Percentiles rank a stretch among this genome's conserved stretches.
phyloP scores from a whole-genome alignment of 306 rosid species.

The Quercus suber region DNA sequence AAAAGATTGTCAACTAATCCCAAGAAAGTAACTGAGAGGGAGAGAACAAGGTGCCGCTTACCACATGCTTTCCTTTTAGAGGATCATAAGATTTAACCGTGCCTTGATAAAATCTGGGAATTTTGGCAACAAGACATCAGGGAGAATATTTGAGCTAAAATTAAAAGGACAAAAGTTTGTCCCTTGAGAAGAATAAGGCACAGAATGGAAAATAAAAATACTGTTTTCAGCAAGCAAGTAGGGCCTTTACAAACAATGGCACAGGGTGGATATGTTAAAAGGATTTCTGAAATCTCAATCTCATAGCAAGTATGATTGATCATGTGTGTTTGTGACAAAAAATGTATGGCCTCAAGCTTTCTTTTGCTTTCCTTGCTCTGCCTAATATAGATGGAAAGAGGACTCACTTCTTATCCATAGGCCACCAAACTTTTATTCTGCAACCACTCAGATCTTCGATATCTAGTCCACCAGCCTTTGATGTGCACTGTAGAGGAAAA shows the following conservation, averaged over 20 bases:
- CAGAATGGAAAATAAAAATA: neutral
- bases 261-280: neutral
- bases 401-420: constrained; percentile 82
- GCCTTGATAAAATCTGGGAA: constrained; percentile 83
- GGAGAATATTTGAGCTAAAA: neutral
- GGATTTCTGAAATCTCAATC: neutral
- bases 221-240: neutral
- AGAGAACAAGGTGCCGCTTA: constrained; percentile 41
- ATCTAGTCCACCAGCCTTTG: constrained; percentile 60
- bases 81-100: constrained; percentile 82
- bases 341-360: neutral
- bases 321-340: neutral
- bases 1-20: constrained; percentile 6
- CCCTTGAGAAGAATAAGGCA: neutral
- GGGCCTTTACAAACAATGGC: neutral
- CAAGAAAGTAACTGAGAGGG: constrained; percentile 7
- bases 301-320: neutral
- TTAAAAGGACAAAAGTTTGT: neutral
- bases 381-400: neutral
- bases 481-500: constrained; percentile 47
- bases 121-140: constrained; percentile 23
- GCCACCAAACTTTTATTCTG: constrained; percentile 99
- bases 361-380: neutral
- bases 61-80: constrained; percentile 86
- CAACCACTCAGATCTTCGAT: constrained; percentile 83